Evolutionary conservation across 169 alveolate species (phyloP), one percentile per base, ranked within the genome.

Genomic region (Plasmodium malariae): DNA sequence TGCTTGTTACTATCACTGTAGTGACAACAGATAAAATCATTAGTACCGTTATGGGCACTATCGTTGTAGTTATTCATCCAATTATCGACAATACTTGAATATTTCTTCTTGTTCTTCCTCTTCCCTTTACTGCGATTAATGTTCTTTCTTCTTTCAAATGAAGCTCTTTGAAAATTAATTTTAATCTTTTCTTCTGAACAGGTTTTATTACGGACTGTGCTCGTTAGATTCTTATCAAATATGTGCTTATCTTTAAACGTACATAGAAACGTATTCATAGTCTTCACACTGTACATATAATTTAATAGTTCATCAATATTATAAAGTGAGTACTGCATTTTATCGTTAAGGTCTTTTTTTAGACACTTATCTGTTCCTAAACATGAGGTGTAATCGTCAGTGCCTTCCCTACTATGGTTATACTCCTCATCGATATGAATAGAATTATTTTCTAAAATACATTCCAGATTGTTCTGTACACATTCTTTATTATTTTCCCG

Each of bases 231-330:
- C 17, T 45, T 69, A 11, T 21, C 45, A 69, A 11, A n/a, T 43
- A 17, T 30, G 0, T 30, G 14, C 28, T 7, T 17, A 43, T 69
- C 19, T 2, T 69, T 69, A 43, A 21, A 69, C 24, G 45, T 43
- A 45, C 62, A 69, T 24, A 69, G 80, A 69, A 69, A 69, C 1
- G 80, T 69, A 43, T 69, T 69, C 21, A 43, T 14, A 12, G 80
- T 45, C 45, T 69, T 69, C 36, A 43, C 21, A 43, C 14, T 69
- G 45, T 69, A 37, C 0, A n/a, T 60, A 45, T 12, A 19, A 68
- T 24, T 40, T 43, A 43, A 21, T 14, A 19, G 19, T 4, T 28
- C 65, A 43, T 49, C 19, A 17, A 17, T 24, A 48, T 45, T 69
- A 21, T 24, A 69, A 40, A 40, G 28, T 19, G 43, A 7, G 36